Evolutionary conservation across 176 grass and related monocot species (phyloP), one percentile per base, ranked within the genome.

Genomic region (Musa itinerans): DNA sequence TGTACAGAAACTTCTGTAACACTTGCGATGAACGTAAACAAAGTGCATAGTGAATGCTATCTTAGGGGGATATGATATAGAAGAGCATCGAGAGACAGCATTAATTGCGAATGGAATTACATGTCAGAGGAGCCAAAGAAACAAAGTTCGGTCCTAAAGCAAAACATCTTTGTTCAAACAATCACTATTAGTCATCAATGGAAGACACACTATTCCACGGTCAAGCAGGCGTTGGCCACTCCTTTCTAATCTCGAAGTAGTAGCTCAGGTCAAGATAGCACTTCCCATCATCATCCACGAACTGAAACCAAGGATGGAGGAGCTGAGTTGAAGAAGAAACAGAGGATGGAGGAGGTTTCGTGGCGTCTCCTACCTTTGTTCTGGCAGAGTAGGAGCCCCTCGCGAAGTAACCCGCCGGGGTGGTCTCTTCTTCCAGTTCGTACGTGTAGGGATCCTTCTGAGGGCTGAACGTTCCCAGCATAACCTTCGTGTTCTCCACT

Each of bases 401-500:
- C 11, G 96, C 91, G 55, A 99, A 99, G 75, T 86, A 82, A 11
- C 96, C 96, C 0, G 96, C 83, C 54, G 91, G 96, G 62, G 91
- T 95, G 65, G 84, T 88, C 71, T 99, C 96, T 90, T 99, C 91
- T 14, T 89, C 84, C 63, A 91, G 80, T 57, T 94, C 82, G 54
- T 83, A 95, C 16, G 84, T 92, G 85, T 99, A 99, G 53, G 87
- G 85, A 81, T 99, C 96, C 57, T 76, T 78, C 83, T 94, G 91
- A 15, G 96, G 96, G 73, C 96, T 95, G 81, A 99, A 99, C 10
- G 91, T 94, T 68, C 96, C 96, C 5, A 99, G 74, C 91, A 99
- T 99, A 76, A 92, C 96, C 71, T 99, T 99, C 20, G 81, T 25
- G 71, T 78, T 86, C 78, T 94, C 91, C 50, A 99, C 96, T 99